Evolutionary conservation across 1,139 yeast genomes (phyloP).

Genomic region (Arxiozyma telluris): DNA sequence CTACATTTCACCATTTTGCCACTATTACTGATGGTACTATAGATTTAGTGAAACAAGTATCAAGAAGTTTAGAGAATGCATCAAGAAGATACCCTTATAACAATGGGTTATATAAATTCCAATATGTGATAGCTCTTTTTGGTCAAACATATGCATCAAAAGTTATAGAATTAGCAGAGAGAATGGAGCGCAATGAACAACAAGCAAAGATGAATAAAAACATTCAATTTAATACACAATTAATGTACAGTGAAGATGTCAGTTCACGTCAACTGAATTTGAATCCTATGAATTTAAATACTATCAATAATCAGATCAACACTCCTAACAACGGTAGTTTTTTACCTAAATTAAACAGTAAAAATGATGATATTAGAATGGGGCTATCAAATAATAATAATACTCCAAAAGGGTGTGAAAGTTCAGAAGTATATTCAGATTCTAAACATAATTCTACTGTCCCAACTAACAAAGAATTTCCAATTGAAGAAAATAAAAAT

Average conservation of each 20-base stretch:
- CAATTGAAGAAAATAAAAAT: neutral
- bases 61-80: slow-evolving; percentile 28
- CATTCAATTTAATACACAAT: slow-evolving; percentile 6
- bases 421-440: neutral
- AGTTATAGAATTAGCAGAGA: slow-evolving; percentile 27
- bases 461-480: neutral
- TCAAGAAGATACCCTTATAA: slow-evolving; percentile 37
- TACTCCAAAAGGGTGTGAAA: too few species aligned
- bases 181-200: neutral
- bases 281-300: neutral
- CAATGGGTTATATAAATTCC: slow-evolving; percentile 43
- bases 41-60: slow-evolving; percentile 37
- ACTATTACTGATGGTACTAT: slow-evolving; percentile 45
- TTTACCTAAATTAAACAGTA: neutral
- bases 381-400: neutral
- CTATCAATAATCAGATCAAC: neutral
- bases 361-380: too few species aligned
- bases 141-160: slow-evolving; percentile 54
- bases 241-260: neutral
- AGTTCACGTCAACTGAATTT: neutral
- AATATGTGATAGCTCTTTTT: slow-evolving; percentile 48
- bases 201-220: neutral
- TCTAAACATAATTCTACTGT: neutral
- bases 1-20: slow-evolving; percentile 39
- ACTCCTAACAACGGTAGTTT: neutral